Conservation (phyloP, 495 filamentous ascomycete genomes). For the Penicillium antarcticum region DNA sequence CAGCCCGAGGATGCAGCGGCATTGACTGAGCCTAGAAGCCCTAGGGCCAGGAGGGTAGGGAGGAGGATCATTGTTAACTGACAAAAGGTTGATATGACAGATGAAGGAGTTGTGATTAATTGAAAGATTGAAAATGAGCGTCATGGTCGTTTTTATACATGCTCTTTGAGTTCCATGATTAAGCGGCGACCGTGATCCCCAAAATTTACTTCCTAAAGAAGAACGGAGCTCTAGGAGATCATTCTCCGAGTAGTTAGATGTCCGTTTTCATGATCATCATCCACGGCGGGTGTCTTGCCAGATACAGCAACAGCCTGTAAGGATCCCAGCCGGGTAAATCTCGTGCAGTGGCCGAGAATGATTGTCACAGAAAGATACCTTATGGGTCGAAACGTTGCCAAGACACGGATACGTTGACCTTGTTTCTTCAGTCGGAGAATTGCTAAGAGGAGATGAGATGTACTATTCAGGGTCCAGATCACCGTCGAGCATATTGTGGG, state of each 20-base stretch:
- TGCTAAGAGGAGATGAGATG: no score
- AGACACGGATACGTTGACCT: no score
- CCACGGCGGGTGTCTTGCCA: neutral
- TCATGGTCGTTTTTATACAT: neutral
- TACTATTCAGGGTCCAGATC: neutral
- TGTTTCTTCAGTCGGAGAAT: no score
- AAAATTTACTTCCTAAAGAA: neutral
- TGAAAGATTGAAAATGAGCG: neutral
- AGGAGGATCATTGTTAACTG: constrained; percentile 7
- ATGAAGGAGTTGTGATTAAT: neutral
- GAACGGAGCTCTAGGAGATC: neutral
- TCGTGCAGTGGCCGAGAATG: neutral
- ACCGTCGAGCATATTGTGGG: neutral
- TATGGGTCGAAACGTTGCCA: no score
- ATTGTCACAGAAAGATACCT: neutral
- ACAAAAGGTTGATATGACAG: neutral
- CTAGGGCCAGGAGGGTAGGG: constrained; percentile 4
- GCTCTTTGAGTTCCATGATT: neutral
- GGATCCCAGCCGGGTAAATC: neutral
- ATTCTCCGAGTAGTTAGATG: no score
- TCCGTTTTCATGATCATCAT: no score
- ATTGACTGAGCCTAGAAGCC: constrained; percentile 4
- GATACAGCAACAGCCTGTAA: neutral
- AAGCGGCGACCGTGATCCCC: neutral
- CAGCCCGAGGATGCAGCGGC: constrained; percentile 32